Evolutionary conservation across 2,329 filamentous ascomycete genomes (phyloP).

Genomic region (Sclerotiophoma versabilis): DNA sequence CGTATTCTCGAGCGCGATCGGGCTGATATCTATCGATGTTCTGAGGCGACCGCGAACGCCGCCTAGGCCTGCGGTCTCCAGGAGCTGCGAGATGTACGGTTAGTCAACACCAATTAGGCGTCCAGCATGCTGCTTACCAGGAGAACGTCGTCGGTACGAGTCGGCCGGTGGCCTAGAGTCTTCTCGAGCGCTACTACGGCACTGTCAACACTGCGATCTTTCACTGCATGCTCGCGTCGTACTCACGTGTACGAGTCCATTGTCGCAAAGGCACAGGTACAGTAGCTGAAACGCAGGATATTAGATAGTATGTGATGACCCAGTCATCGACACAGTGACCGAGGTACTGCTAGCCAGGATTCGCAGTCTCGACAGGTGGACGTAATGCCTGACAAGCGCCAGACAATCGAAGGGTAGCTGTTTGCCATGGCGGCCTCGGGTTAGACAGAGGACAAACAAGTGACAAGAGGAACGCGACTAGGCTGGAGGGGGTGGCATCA

Average conservation of each 20-base stretch:
- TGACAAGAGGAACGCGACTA: slow-evolving; percentile 39
- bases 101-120: slow-evolving; percentile 3
- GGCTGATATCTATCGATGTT: slow-evolving; percentile 81
- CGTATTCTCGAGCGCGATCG: slow-evolving; percentile 72
- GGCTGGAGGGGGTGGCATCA: slow-evolving; percentile 36
- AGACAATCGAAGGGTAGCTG: slow-evolving; percentile 47
- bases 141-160: slow-evolving; percentile 67
- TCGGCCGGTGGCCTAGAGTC: slow-evolving; percentile 60
- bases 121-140: slow-evolving; percentile 61
- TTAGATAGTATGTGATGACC: slow-evolving; percentile 17
- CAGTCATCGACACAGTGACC: slow-evolving; percentile 28
- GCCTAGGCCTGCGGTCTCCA: slow-evolving; percentile 46
- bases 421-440: slow-evolving; percentile 52
- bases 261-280: slow-evolving; percentile 8
- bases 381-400: slow-evolving; percentile 29
- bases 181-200: slow-evolving; percentile 52
- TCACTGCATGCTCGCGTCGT: neutral
- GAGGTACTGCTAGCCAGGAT: slow-evolving; percentile 22
- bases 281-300: neutral
- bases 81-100: slow-evolving; percentile 23
- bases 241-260: slow-evolving; percentile 52
- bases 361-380: slow-evolving; percentile 36
- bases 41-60: slow-evolving; percentile 74
- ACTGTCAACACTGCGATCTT: slow-evolving; percentile 22
- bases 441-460: slow-evolving; percentile 50